These are phyloP conservation scores for Gossypium laxum DNA, from an alignment of 441 rosid genomes.

Conservation along the genomic window DNA sequence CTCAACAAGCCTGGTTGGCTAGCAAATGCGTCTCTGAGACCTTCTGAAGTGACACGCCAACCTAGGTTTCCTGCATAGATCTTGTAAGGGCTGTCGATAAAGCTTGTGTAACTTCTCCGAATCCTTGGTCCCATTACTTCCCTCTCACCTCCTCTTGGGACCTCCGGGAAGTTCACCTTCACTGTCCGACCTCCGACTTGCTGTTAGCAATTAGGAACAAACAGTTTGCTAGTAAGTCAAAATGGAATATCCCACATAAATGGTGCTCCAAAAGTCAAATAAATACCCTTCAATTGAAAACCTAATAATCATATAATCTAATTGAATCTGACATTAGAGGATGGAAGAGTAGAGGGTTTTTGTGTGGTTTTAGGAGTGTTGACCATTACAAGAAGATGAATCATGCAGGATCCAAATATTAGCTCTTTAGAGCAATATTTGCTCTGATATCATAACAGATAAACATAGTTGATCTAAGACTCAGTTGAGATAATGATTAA, in stretches of 20 bases:
- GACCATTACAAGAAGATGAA: not conserved
- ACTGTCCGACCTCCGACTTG: conserved; percentile 71
- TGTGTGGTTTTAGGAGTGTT: not conserved
- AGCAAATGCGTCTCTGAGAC: conserved; percentile 60
- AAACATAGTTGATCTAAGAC: no score
- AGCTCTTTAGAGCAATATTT: no score
- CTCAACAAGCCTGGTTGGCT: conserved; percentile 59
- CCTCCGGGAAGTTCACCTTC: conserved; percentile 83
- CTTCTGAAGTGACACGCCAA: conserved; percentile 64
- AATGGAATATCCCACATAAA: not conserved
- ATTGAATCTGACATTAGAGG: not conserved
- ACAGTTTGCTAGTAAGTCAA: not conserved
- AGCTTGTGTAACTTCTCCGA: conserved; percentile 35
- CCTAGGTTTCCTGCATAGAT: conserved; percentile 84
- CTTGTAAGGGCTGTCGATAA: conserved; percentile 67
- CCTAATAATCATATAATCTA: not conserved
- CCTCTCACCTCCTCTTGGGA: conserved; percentile 80
- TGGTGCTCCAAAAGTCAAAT: not conserved
- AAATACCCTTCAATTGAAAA: not conserved
- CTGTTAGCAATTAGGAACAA: conserved; percentile 27
- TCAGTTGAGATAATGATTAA: no score
- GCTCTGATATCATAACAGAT: no score
- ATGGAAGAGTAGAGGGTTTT: not conserved
- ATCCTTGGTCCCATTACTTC: conserved; percentile 52
- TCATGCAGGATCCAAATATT: not conserved